Evolutionary conservation across 2,329 filamentous ascomycete species (phyloP).

Genomic region (Cladophialophora chaetospira): DNA sequence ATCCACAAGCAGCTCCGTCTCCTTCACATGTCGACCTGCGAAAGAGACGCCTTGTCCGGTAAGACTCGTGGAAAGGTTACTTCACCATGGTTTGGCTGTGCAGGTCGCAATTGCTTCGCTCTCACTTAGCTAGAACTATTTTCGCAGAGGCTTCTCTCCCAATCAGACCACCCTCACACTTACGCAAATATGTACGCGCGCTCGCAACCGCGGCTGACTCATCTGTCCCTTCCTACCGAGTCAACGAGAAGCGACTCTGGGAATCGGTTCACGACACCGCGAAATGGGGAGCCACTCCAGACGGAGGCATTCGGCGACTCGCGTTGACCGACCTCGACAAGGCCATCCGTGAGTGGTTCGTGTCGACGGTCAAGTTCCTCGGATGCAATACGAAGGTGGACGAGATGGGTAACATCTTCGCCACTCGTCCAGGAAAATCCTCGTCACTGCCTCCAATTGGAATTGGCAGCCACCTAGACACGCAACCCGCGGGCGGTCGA

Average conservation of each 20-base stretch:
- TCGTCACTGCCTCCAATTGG: constrained; percentile 64
- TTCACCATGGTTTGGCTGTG: not conserved
- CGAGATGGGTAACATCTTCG: constrained; percentile 79
- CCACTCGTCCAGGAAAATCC: constrained; percentile 63
- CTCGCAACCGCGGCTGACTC: not conserved
- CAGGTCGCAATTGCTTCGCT: not conserved
- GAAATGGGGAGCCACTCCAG: constrained; percentile 11
- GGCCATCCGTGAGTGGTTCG: constrained; percentile 73
- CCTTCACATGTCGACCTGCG: not conserved
- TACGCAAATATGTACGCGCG: not conserved
- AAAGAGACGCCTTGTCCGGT: not conserved
- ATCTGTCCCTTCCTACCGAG: constrained; percentile 3
- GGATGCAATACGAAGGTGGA: constrained; percentile 71
- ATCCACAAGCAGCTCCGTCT: not conserved
- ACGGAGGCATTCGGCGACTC: constrained; percentile 55
- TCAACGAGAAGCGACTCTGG: constrained; percentile 15
- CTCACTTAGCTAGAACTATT: not conserved
- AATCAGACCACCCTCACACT: not conserved
- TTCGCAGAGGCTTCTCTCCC: not conserved
- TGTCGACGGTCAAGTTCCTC: constrained; percentile 61
- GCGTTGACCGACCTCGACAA: constrained; percentile 72
- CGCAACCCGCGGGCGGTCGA: constrained; percentile 55
- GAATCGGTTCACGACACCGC: constrained; percentile 11
- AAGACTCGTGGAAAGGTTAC: not conserved
- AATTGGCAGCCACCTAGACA: constrained; percentile 68